Evolutionary conservation across 805 yeast genomes (phyloP), one percentile per base, ranked within the genome.

Genomic region (Suhomyces pyralidae): DNA sequence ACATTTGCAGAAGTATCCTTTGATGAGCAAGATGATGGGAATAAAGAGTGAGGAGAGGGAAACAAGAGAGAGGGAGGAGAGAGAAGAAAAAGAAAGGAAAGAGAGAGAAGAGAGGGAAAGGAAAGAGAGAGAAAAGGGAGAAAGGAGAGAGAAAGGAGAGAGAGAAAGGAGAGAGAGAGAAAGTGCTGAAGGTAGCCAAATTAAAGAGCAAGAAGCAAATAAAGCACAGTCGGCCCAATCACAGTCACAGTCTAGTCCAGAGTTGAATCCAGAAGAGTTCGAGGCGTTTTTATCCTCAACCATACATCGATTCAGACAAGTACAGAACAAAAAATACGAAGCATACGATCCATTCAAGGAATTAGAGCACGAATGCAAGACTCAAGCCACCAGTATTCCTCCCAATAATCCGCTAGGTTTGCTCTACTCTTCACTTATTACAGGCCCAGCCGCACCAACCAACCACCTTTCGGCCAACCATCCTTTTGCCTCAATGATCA

Each of bases 211-310:
- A 9, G 32, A 28, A 28, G 3, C 28, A 26, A 8, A 26, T 7
- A 9, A 9, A 3, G 12, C 12, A 8, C 28, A 26, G 3, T 7
- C 28, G 1, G 12, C 28, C 8, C 32, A 12, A n/a, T 12, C 32
- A 8, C 28, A 26, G 12, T 26, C 28, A 8, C 28, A 26, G n/a
- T 12, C 32, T 5, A 28, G 32, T 12, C 45, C 28, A 25, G 19
- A 22, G 2, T 40, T 30, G 8, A 53, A 58, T 25, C 63, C 66
- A 2, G 65, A 61, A 5, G 63, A 64, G 7, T 73, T 72, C 51
- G 78, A 71, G 51, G 34, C 40, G 14, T 71, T 74, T 56, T 68
- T 74, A 66, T 55, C 71, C 3, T 38, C 59, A 12, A 62, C 66
- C 24, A 70, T 74, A 32, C 60, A 62, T 38, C 69, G 67, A 40